Evolutionary conservation across 225 moss, liverwort and hornwort species (phyloP).

Genomic region (Physcomitrium patens): DNA sequence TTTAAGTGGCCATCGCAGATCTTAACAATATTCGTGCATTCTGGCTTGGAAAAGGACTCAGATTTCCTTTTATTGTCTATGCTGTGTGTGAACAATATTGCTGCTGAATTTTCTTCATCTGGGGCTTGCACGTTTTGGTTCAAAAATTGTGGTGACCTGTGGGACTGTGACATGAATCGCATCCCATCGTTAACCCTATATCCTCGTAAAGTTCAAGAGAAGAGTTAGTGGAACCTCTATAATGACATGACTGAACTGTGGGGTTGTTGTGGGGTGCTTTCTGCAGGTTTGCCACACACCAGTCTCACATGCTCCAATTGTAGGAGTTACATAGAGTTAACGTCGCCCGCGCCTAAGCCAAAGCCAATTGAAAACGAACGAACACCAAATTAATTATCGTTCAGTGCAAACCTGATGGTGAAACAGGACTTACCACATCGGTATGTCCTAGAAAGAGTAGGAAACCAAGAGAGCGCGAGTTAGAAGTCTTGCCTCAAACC

Average conservation of each 20-base stretch:
- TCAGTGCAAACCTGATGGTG: slow-evolving; percentile 53
- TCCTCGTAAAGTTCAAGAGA: slow-evolving; percentile 7
- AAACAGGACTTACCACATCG: slow-evolving; percentile 51
- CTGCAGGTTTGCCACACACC: slow-evolving; percentile 77
- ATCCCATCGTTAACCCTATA: neutral
- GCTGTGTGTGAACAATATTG: neutral
- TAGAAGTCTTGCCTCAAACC: slow-evolving; percentile 29
- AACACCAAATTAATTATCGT: slow-evolving; percentile 45
- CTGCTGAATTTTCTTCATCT: slow-evolving; percentile 29
- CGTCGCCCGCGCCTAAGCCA: slow-evolving; percentile 51
- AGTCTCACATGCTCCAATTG: slow-evolving; percentile 75
- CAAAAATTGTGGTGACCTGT: slow-evolving; percentile 10
- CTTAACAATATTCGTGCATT: slow-evolving; percentile 4
- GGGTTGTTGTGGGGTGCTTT: slow-evolving; percentile 68
- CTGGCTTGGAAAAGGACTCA: slow-evolving; percentile 26
- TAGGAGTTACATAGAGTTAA: slow-evolving; percentile 59
- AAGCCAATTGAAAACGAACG: slow-evolving; percentile 52
- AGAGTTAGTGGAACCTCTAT: slow-evolving; percentile 23
- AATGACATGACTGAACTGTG: slow-evolving; percentile 44
- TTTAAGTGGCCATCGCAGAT: no score
- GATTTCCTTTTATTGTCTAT: slow-evolving; percentile 11
- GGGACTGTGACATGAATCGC: slow-evolving; percentile 9
- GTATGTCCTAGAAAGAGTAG: slow-evolving; percentile 57
- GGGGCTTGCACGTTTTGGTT: slow-evolving; percentile 8
- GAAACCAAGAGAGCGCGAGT: slow-evolving; percentile 26